Percentiles rank a stretch among this genome's conserved stretches.
Evolutionary conservation across 805 yeast species (phyloP).

Genomic region (Candida piceae): DNA sequence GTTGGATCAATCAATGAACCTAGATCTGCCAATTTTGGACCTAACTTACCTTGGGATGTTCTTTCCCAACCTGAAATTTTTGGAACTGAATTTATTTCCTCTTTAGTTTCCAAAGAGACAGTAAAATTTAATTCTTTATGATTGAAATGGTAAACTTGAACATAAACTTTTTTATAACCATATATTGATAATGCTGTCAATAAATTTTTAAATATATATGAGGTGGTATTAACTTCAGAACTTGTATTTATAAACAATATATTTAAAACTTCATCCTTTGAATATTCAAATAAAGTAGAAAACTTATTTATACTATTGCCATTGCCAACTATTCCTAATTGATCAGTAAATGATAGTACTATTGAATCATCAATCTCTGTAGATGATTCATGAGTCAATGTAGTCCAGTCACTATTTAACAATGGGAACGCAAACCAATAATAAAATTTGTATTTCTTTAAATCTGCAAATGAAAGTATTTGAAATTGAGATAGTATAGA

Average conservation of each 20-base stretch:
- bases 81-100: conserved; percentile 22
- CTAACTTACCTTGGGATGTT: conserved; percentile 62
- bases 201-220: conserved; percentile 23
- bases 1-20: conserved; percentile 77
- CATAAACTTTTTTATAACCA: conserved; percentile 30
- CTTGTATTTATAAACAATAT: conserved; percentile 26
- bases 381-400: conserved; percentile 7
- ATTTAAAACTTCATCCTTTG: conserved; percentile 4
- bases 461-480: conserved; percentile 73
- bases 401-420: conserved; percentile 48
- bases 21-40: conserved; percentile 80
- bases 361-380: neutral
- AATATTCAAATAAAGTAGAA: conserved; percentile 6
- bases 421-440: conserved; percentile 89
- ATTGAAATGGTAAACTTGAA: conserved; percentile 36
- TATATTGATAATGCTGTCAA: conserved; percentile 28
- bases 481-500: conserved; percentile 38
- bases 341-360: conserved; percentile 6
- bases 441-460: conserved; percentile 80
- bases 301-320: conserved; percentile 7
- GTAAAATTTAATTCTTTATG: conserved; percentile 25
- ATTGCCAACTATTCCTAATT: conserved; percentile 13
- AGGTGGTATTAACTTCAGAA: conserved; percentile 11
- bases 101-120: conserved; percentile 17
- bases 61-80: conserved; percentile 88